A percentile compares a stretch with the other conserved stretches of the same genome.
These are phyloP conservation scores for Lecanosticta acicola DNA, from an alignment of 2,329 filamentous ascomycete genomes.

Conservation along the genomic window DNA sequence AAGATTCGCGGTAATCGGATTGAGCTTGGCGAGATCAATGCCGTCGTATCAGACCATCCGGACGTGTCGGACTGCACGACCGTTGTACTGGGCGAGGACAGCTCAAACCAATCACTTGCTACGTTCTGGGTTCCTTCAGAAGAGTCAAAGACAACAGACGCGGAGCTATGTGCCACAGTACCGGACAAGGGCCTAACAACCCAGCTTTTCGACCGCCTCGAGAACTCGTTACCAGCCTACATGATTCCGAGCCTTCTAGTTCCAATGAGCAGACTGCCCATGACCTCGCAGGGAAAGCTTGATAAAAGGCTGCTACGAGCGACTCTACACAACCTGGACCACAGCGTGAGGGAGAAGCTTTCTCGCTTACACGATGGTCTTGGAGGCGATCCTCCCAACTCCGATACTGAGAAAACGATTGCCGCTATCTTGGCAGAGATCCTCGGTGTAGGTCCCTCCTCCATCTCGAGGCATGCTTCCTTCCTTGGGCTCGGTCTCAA, in stretches of 20 bases:
- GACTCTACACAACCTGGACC: conserved; percentile 45
- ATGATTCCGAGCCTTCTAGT: conserved; percentile 75
- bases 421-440: conserved; percentile 50
- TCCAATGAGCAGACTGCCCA: conserved; percentile 62
- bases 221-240: conserved; percentile 59
- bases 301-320: conserved; percentile 53
- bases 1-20: conserved; percentile 77
- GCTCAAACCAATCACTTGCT: conserved; percentile 52
- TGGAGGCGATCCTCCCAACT: conserved; percentile 44
- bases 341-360: conserved; percentile 42
- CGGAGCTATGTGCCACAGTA: conserved; percentile 3
- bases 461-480: conserved; percentile 60
- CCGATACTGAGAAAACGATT: conserved; percentile 52
- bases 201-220: conserved; percentile 52
- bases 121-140: conserved; percentile 61
- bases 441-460: conserved; percentile 41
- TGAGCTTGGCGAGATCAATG: conserved; percentile 71
- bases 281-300: conserved; percentile 69
- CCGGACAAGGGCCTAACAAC: conserved; percentile 5
- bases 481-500: conserved; percentile 68
- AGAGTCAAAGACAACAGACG: background rate
- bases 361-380: conserved; percentile 31
- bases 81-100: conserved; percentile 48
- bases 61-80: conserved; percentile 59
- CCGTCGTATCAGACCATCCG: conserved; percentile 49